These are phyloP conservation scores for Leptoxyphium fumago DNA, from an alignment of 2,329 filamentous ascomycete species.

Conservation along the genomic window DNA sequence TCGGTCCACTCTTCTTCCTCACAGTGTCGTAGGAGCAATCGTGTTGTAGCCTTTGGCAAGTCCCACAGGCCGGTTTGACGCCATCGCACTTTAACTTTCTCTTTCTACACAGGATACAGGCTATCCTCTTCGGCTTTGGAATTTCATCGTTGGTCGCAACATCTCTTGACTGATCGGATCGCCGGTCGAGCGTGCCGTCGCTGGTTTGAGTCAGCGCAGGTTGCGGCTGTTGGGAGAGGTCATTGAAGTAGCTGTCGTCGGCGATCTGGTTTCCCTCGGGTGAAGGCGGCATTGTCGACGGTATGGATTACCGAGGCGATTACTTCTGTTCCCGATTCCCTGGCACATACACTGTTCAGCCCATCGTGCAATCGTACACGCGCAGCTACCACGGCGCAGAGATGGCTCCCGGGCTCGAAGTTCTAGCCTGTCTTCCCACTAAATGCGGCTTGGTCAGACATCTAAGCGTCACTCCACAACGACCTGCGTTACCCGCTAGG, in stretches of 20 bases:
- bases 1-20: constrained; percentile 84
- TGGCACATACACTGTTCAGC: too few species aligned
- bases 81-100: constrained; percentile 87
- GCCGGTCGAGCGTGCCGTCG: constrained; percentile 27
- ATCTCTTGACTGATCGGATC: constrained; percentile 42
- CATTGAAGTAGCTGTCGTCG: constrained; percentile 39
- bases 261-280: constrained; percentile 1
- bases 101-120: constrained; percentile 86
- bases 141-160: constrained; percentile 15
- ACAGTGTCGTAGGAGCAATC: constrained; percentile 84
- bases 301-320: too few species aligned
- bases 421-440: too few species aligned
- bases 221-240: constrained; percentile 33
- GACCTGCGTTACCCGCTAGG: too few species aligned
- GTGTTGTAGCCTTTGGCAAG: constrained; percentile 74
- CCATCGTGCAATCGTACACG: too few species aligned
- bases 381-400: too few species aligned
- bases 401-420: too few species aligned
- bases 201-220: constrained; percentile 9
- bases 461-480: too few species aligned
- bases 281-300: not conserved
- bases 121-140: constrained; percentile 60
- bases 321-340: too few species aligned
- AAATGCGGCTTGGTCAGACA: too few species aligned
- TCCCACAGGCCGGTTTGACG: constrained; percentile 68